Base-by-base conservation (phyloP, 2,329 filamentous ascomycete species). In the Alternaria burnsii region DNA sequence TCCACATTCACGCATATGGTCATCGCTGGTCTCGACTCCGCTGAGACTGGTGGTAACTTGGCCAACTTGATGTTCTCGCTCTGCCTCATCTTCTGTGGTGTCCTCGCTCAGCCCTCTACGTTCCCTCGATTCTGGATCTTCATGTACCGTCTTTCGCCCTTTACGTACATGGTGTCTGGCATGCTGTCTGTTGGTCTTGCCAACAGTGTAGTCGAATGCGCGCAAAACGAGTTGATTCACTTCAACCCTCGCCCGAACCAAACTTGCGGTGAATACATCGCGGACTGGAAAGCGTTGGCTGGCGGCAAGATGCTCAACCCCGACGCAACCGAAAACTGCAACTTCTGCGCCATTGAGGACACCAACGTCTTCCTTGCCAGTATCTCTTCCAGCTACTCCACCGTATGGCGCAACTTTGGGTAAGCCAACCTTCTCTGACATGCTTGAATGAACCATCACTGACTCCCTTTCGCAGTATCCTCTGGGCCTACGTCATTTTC, bases 41-140 rank as follows among this genome's bases (percentile, higher is more conserved):
- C 91, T 18, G 91, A 94, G 78, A 89, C 86, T 0, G 91, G 88
- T 58, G 90, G 88, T 53, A 92, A 93, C 77, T 82, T 95, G 62
- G 91, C 90, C 70, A 91, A 92, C 64, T 76, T 94, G 59, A 80
- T 91, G 69, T 94, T 94, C 81, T 88, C 86, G 36, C 82, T 94
- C 55, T 88, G 85, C 61, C 82, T 94, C 54, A 86, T 92, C 70
- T 94, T 94, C 84, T 91, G 89, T 71, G 76, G 89, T 83, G 89
- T 95, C 51, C 85, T 96, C 63, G 88, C 88, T 28, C 81, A 82
- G 6, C 89, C 90, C 0, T 77, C 80, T 3, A 77, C 80, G 2
- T 84, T 94, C 34, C 91, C 91, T 0, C 81, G 86, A 6, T 93
- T 94, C 84, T 94, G 91, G 91, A 88, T 90, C 69, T 93, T 93